Conservation (phyloP, 495 filamentous ascomycete species). For the Viridothelium virens region DNA sequence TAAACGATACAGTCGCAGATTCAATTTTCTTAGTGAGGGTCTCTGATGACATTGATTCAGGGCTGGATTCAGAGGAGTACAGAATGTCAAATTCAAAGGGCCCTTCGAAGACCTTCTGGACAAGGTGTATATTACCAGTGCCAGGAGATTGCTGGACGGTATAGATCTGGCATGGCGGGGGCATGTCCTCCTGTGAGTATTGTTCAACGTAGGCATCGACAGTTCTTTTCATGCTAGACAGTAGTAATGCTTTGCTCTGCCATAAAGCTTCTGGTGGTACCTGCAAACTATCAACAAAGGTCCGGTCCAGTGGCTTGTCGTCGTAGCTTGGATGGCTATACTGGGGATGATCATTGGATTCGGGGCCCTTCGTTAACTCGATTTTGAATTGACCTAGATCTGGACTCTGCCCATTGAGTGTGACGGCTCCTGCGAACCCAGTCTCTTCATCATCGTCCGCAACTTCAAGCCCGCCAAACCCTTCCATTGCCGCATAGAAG, state of each 20-base stretch:
- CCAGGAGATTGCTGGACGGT: constrained; percentile 63
- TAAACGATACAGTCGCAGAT: constrained; percentile 57
- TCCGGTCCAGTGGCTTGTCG: constrained; percentile 67
- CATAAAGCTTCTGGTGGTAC: constrained; percentile 66
- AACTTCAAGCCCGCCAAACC: constrained; percentile 58
- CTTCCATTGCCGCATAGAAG: constrained; percentile 76
- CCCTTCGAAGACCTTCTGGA: constrained; percentile 90
- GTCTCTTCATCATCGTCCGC: constrained; percentile 38
- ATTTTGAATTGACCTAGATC: constrained; percentile 81
- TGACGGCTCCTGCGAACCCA: constrained; percentile 66
- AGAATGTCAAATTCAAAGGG: constrained; percentile 89
- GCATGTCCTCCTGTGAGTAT: constrained; percentile 62
- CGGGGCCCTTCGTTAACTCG: constrained; percentile 62
- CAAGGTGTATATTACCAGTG: constrained; percentile 72
- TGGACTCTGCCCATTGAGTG: constrained; percentile 62
- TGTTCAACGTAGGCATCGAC: constrained; percentile 61
- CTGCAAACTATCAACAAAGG: constrained; percentile 62
- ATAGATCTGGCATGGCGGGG: constrained; percentile 80
- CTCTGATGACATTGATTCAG: constrained; percentile 52
- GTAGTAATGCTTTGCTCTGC: constrained; percentile 77
- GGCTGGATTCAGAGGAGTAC: constrained; percentile 73
- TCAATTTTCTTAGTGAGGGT: constrained; percentile 63
- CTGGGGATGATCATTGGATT: constrained; percentile 53
- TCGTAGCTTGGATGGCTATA: constrained; percentile 55
- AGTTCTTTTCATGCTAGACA: constrained; percentile 66